Evolutionary conservation across 352 stramenopile species (phyloP).

Genomic region (Globisporangium middletonii): DNA sequence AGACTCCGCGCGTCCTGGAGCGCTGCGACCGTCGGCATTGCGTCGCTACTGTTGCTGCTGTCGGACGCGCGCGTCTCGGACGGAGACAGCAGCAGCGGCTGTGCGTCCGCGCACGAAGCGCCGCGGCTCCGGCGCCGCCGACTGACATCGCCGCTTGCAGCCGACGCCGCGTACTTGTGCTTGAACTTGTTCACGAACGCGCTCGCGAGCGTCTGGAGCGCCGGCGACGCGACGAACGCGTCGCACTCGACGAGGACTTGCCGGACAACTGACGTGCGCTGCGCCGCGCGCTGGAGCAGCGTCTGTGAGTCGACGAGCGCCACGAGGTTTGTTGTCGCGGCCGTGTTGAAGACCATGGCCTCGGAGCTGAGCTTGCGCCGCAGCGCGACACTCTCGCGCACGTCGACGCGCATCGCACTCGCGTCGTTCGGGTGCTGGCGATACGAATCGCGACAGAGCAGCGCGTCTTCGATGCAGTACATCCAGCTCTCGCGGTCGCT

Average conservation of each 20-base stretch:
- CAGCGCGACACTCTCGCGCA: conserved; percentile 49
- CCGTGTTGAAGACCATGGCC: conserved; percentile 23
- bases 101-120: neutral
- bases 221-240: conserved; percentile 31
- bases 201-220: conserved; percentile 35
- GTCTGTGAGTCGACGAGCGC: conserved; percentile 25
- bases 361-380: conserved; percentile 54
- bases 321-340: conserved; percentile 22
- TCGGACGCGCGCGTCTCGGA: neutral
- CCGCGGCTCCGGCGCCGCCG: neutral
- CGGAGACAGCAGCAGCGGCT: neutral
- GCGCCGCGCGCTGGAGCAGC: conserved; percentile 13
- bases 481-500: conserved; percentile 74
- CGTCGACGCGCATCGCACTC: conserved; percentile 20
- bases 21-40: conserved; percentile 27
- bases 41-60: conserved; percentile 17
- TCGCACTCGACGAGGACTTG: conserved; percentile 39
- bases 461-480: conserved; percentile 70
- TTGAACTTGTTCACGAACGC: conserved; percentile 46
- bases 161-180: conserved; percentile 30
- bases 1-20: conserved; percentile 48
- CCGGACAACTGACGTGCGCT: conserved; percentile 21
- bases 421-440: conserved; percentile 22
- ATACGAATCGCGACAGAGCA: conserved; percentile 73
- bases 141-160: neutral